Evolutionary conservation across 176 grass and related monocot genomes (phyloP), one percentile per base, ranked within the genome.

Genomic region (Phoenix roebelenii): DNA sequence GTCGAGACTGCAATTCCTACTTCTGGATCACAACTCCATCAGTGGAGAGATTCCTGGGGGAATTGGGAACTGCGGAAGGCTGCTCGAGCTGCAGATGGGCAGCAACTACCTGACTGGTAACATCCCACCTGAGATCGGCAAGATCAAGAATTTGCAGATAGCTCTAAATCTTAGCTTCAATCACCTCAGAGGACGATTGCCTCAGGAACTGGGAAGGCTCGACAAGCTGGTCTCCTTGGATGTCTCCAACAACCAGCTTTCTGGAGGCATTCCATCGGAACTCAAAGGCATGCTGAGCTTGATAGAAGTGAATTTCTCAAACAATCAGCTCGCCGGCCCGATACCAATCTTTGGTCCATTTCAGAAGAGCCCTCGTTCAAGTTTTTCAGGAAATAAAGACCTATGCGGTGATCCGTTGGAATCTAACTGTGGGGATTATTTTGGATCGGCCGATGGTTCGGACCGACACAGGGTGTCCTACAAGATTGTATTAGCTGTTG

Each of bases 271-370:
- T 66, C 87, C 92, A 16, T 57, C 32, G 20, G 92, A 90, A 17
- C 77, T 97, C 75, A 88, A 66, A 83, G 92, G 92, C 57, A 90
- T 97, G 92, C 63, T 97, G 66, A 97, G 92, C 65, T 88, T 97
- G 58, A 97, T 97, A 23, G 87, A 90, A 67, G 81, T 97, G 52
- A 90, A 97, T 69, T 75, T 97, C 58, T 97, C 92, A 51, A 91
- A 91, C 76, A 97, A 97, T 70, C 52, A 44, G 51, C 79, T 97
- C 4, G 75, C 32, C 1, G 92, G 92, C 0, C 48, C 58, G 54
- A 97, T 97, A 77, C 92, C 87, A 0, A 61, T 3, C 3, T 97
- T 97, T 71, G 78, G 68, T 7, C 92, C 92, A 17, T 97, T 97
- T 48, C 92, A 97, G 59, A 97, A 97, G 72, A 97, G 92, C 53